Evolutionary conservation across 768 basidiomycete genomes (phyloP), one percentile per base, ranked within the genome.

Genomic region (Boletus reticulatus): DNA sequence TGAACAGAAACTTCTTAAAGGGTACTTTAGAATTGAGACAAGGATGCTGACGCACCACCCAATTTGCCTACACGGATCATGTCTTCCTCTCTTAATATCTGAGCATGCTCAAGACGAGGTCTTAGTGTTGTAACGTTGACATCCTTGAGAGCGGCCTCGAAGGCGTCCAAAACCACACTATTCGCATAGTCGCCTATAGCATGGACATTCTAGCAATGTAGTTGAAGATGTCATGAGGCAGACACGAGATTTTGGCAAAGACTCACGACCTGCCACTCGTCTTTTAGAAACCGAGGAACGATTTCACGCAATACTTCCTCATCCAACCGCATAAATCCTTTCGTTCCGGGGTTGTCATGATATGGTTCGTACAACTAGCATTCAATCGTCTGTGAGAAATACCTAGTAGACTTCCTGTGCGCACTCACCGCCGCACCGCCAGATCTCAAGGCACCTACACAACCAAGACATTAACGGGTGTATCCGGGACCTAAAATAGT

Each of bases 241-340:
- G 19, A 42, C 8, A 29, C 34, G 22, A 14, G 29, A 24, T 24
- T 45, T 17, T 12, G 14, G 34, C 43, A 29, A 17, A 38, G 34
- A 76, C 89, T 72, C 68, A 93, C 93, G 58, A 93, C 90, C 79
- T 96, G 92, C 92, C 93, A 95, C 3, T 87, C 89, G 68, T 91
- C 88, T 43, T 79, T 75, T 58, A 94, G 68, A 70, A 89, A 94
- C 53, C 76, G 78, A 6, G 83, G 82, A 53, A 94, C 84, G 20
- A 85, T 75, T 32, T 81, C 74, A 41, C 77, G 78, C 45, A 95
- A 77, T 39, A 82, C 73, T 4, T 87, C 29, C 13, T 85, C 74
- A 20, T 82, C 77, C 17, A 85, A 76, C 48, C 92, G 81, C 84
- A 97, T 84, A 67, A 90, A 84, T 3, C 94, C 94, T 24, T 75